phyloP scores from a whole-genome alignment of 108 stramenopile species.

The Cyclotella cryptica region DNA sequence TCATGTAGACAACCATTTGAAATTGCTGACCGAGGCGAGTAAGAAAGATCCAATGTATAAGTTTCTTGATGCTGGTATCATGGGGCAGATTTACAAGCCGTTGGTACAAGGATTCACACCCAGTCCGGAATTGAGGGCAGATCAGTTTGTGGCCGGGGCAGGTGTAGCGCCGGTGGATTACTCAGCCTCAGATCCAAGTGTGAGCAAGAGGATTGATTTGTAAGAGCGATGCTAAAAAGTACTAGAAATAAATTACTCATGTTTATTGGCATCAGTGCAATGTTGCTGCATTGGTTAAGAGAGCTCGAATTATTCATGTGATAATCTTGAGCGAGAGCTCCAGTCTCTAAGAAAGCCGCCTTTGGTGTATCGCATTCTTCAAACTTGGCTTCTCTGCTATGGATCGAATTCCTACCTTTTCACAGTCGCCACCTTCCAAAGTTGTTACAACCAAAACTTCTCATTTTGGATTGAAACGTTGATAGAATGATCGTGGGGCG shows the following conservation, averaged over 20 bases:
- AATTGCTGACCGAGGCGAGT: constrained; percentile 79
- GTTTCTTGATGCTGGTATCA: constrained; percentile 85
- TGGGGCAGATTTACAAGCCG: constrained; percentile 83
- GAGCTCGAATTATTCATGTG: no score
- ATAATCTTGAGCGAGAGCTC: no score
- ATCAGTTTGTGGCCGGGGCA: constrained; percentile 39
- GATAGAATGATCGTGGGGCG: no score
- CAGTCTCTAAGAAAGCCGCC: no score
- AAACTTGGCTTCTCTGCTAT: no score
- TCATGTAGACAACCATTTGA: constrained; percentile 83
- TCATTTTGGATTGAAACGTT: no score
- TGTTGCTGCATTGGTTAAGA: no score
- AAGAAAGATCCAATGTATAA: constrained; percentile 88
- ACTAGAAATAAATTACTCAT: not conserved
- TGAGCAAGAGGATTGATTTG: constrained; percentile 47
- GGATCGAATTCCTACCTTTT: no score
- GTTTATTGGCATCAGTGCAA: no score
- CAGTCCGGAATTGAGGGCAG: constrained; percentile 71
- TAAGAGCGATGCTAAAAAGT: not conserved
- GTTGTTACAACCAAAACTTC: no score
- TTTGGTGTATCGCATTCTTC: no score
- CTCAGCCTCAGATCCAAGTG: constrained; percentile 45
- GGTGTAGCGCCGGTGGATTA: constrained; percentile 51
- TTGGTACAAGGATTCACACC: constrained; percentile 85
- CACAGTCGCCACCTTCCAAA: no score